Percentiles rank a stretch among this genome's conserved stretches.
Evolutionary conservation across 192 early-diverging fungal genomes (phyloP).

Genomic region (Dissophora globulifera): DNA sequence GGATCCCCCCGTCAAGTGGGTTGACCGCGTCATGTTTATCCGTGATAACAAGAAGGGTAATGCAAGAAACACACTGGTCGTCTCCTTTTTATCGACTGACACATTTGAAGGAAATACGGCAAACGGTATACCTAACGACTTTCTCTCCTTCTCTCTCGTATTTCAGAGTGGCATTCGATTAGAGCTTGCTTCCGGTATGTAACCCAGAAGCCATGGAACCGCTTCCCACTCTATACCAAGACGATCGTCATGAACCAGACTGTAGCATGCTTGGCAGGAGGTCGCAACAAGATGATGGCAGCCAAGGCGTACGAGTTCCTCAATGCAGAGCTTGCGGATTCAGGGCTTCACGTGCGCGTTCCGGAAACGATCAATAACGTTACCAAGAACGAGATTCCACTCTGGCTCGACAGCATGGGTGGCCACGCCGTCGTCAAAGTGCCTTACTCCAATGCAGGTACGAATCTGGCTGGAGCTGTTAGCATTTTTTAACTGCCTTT

Average conservation of each 20-base stretch:
- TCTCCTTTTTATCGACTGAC: no score
- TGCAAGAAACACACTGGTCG: no score
- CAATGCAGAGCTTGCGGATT: conserved; percentile 79
- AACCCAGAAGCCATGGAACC: conserved; percentile 90
- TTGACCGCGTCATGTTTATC: conserved; percentile 77
- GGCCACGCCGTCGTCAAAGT: conserved; percentile 87
- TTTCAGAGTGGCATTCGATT: conserved; percentile 80
- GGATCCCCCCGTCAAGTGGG: conserved; percentile 81
- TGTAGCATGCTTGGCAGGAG: conserved; percentile 86
- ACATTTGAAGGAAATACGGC: no score
- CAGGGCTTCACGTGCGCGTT: conserved; percentile 74
- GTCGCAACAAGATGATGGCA: conserved; percentile 93
- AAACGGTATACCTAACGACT: not conserved
- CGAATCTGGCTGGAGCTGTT: not conserved
- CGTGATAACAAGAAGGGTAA: conserved; percentile 69
- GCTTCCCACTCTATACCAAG: conserved; percentile 79
- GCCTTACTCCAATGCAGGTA: conserved; percentile 89
- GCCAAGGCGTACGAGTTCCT: conserved; percentile 87
- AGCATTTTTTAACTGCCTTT: no score
- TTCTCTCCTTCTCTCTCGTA: not conserved
- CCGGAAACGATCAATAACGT: conserved; percentile 92
- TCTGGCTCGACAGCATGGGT: conserved; percentile 87
- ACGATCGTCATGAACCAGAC: conserved; percentile 86
- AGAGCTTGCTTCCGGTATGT: conserved; percentile 91
- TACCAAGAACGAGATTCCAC: conserved; percentile 80